Base-by-base conservation (phyloP, 139 green algal genomes). In the Chloropicon primus region DNA sequence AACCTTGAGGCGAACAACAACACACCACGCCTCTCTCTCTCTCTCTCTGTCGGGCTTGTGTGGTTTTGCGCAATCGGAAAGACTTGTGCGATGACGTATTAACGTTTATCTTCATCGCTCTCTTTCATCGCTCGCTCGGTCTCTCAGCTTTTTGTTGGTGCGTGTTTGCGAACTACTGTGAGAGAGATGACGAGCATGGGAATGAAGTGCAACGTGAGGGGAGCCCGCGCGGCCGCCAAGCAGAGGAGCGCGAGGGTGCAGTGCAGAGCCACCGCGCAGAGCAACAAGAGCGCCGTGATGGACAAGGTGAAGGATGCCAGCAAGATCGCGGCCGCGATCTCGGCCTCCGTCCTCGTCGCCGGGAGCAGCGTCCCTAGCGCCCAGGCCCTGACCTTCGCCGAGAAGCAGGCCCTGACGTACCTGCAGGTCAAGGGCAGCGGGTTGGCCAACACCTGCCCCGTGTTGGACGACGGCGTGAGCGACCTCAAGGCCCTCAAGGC, bases 361-460 rank as follows among this genome's bases (percentile, higher is more conserved):
- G 41, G 41, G 10, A n/a, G 10, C 10, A 62, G 41, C 41, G 41
- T 62, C 10, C 41, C 41, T n/a, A 62, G 41, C 27, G 93, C 91
- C 71, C 86, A 87, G 53, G 94, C 93, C 2, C 77, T 99, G 29
- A 97, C 90, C 84, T 97, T 92, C 82, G 95, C 98, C 76, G 86
- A 98, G 88, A 85, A 98, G 25, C 91, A 98, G 82, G 88, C 89
- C 76, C 88, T 97, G 82, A 97, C 95, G 78, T 99, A 99, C 89
- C 84, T 96, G 41, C 93, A 99, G 86, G 93, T 99, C 29, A 99
- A 99, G 92, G 95, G 95, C 76, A 92, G 87, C 22, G 95, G 95
- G 79, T 83, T 97, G 74, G 95, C 95, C 85, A 99, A 99, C 93
- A 97, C 96, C 74, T 99, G 95, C 95, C 91, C 95, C 24, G 89